Evolutionary conservation across 306 rosid genomes (phyloP).

Genomic region (Castanea sativa): DNA sequence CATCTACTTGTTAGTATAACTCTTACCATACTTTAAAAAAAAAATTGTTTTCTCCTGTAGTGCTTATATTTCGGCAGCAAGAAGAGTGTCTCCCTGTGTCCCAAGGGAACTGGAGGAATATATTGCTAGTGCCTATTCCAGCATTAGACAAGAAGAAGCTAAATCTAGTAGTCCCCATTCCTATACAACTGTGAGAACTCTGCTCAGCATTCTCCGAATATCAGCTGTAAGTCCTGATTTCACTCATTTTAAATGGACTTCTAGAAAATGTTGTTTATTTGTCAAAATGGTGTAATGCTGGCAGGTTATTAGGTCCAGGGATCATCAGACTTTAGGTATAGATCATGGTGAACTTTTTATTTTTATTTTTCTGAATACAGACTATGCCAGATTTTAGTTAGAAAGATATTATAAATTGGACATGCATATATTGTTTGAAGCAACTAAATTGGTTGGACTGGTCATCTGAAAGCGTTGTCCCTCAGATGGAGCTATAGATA

Average conservation of each 20-base stretch:
- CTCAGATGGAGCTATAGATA: background rate
- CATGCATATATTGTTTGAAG: background rate
- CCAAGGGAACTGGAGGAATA: constrained; percentile 91
- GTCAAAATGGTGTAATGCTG: background rate
- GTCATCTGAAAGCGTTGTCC: background rate
- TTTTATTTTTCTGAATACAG: background rate
- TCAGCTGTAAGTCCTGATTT: constrained; percentile 64
- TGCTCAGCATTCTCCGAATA: constrained; percentile 96
- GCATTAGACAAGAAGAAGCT: constrained; percentile 95
- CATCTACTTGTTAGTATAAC: background rate
- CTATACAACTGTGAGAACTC: constrained; percentile 91
- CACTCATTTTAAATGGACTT: background rate
- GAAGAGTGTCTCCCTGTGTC: constrained; percentile 82
- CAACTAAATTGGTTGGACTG: background rate
- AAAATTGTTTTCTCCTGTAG: constrained; percentile 33
- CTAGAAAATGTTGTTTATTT: background rate
- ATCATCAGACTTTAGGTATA: background rate
- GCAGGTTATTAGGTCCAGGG: background rate
- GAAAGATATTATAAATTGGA: background rate
- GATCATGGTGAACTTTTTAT: background rate
- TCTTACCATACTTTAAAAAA: background rate
- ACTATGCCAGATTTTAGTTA: background rate
- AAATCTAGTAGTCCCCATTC: constrained; percentile 86
- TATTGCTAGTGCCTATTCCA: constrained; percentile 85
- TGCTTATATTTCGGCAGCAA: constrained; percentile 91